Percentiles rank a stretch among this genome's conserved stretches.
phyloP scores from a whole-genome alignment of 1,284 basidiomycete genomes.

The Cutaneotrichosporon cutaneum region DNA sequence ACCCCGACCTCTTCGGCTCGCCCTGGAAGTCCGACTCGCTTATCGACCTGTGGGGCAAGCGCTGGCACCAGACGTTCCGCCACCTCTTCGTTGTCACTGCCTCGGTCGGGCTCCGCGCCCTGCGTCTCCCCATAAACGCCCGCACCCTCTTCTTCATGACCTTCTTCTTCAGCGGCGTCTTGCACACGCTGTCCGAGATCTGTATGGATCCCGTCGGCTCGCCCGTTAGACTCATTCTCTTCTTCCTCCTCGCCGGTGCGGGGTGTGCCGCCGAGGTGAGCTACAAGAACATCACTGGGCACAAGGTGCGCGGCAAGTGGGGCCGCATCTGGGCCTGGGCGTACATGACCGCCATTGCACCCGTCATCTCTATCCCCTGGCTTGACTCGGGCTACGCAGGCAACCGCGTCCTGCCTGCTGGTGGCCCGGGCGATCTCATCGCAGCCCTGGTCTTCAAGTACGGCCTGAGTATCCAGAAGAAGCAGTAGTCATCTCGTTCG shows the following conservation, averaged over 20 bases:
- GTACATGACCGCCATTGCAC: background rate
- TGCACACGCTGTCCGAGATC: slow-evolving; percentile 46
- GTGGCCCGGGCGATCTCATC: background rate
- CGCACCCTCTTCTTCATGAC: slow-evolving; percentile 31
- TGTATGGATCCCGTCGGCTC: slow-evolving; percentile 33
- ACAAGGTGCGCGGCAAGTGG: slow-evolving; percentile 35
- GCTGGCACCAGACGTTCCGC: slow-evolving; percentile 51
- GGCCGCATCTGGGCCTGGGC: slow-evolving; percentile 41
- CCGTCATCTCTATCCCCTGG: background rate
- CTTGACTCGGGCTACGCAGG: background rate
- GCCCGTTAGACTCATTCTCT: slow-evolving; percentile 24
- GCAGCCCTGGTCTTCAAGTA: background rate
- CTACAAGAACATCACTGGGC: slow-evolving; percentile 26
- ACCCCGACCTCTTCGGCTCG: slow-evolving; percentile 40
- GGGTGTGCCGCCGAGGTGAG: slow-evolving; percentile 30
- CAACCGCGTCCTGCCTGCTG: background rate
- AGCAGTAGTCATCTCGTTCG: background rate
- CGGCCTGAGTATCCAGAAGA: background rate
- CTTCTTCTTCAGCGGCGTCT: slow-evolving; percentile 42
- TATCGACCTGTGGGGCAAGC: slow-evolving; percentile 48
- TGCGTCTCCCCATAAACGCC: slow-evolving; percentile 29
- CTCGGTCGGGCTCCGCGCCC: slow-evolving; percentile 18
- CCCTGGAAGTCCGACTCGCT: slow-evolving; percentile 43
- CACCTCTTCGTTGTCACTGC: slow-evolving; percentile 46
- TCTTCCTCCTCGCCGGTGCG: slow-evolving; percentile 42